Evolutionary conservation across 163 green algal genomes (phyloP).

Genomic region (Chlorella variabilis): DNA sequence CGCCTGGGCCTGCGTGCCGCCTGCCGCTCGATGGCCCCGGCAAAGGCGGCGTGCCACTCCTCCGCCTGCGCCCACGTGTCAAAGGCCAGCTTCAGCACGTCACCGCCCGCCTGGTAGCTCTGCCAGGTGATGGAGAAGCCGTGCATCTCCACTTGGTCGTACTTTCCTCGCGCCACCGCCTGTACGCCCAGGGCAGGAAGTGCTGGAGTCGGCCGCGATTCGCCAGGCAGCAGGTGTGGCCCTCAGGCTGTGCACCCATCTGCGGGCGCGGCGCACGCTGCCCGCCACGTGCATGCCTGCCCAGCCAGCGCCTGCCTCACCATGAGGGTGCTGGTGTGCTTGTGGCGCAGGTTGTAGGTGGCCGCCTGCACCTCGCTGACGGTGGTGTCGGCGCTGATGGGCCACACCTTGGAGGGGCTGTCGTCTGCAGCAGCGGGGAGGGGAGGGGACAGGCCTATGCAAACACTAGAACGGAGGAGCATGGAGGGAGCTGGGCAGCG

Average conservation of each 20-base stretch:
- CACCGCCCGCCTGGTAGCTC: conserved; percentile 3
- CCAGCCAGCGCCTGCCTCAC: no score
- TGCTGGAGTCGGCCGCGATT: conserved; percentile 6
- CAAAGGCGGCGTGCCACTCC: no score
- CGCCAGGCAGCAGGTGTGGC: no score
- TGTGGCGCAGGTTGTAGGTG: conserved; percentile 28
- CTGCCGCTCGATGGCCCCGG: conserved; percentile 22
- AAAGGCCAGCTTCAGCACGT: conserved; percentile 47
- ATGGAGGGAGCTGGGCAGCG: no score
- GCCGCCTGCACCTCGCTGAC: conserved; percentile 17
- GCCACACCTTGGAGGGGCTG: conserved; percentile 44
- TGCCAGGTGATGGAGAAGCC: conserved; percentile 27
- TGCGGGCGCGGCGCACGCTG: no score
- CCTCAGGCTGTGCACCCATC: no score
- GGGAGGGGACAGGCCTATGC: no score
- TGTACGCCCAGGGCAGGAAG: conserved; percentile 23
- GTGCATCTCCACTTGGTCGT: conserved; percentile 17
- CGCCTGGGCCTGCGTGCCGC: not conserved
- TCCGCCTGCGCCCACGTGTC: conserved; percentile 30
- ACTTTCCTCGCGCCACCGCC: conserved; percentile 37
- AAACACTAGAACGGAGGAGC: no score
- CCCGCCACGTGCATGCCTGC: no score
- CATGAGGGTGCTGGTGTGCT: conserved; percentile 38
- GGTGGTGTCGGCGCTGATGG: conserved; percentile 16
- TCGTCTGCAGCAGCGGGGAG: no score